Percentiles rank a stretch among this genome's conserved stretches.
Conservation (phyloP, 192 early-diverging fungal genomes). For the Backusella tuberculispora region DNA sequence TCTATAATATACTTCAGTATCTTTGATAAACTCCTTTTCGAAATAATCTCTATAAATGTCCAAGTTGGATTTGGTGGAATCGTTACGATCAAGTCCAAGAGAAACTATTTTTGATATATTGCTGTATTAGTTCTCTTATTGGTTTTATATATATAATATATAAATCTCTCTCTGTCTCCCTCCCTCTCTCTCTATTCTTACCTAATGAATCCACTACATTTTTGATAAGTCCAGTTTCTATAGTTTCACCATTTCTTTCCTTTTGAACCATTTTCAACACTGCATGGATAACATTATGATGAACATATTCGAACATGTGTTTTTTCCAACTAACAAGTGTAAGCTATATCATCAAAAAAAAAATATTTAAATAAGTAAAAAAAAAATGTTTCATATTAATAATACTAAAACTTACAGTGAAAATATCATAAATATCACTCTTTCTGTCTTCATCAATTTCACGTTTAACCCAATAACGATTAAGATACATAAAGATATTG, state of each 20-base stretch:
- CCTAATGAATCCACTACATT: slow-evolving; percentile 92
- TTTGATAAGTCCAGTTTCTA: slow-evolving; percentile 84
- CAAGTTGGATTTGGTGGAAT: slow-evolving; percentile 77
- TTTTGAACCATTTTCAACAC: slow-evolving; percentile 82
- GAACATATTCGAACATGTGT: slow-evolving; percentile 69
- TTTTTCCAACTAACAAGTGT: slow-evolving; percentile 90
- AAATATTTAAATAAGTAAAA: neutral
- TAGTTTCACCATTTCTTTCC: slow-evolving; percentile 88
- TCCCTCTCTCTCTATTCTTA: slow-evolving; percentile 38
- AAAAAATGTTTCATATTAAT: neutral
- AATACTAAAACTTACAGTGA: slow-evolving; percentile 73
- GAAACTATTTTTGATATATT: slow-evolving; percentile 58
- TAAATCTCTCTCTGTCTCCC: neutral
- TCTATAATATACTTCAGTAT: slow-evolving; percentile 87
- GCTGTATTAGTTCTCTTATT: neutral
- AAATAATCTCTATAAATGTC: slow-evolving; percentile 91
- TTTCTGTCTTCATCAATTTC: slow-evolving; percentile 93
- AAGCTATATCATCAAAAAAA: slow-evolving; percentile 51
- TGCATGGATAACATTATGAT: slow-evolving; percentile 72
- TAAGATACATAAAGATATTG: slow-evolving; percentile 93
- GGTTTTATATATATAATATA: neutral
- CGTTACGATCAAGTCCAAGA: slow-evolving; percentile 81
- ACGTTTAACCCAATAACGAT: slow-evolving; percentile 97
- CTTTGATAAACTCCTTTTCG: slow-evolving; percentile 79
- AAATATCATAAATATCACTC: slow-evolving; percentile 85